These are phyloP conservation scores for Ustilago shanxiensis DNA, from an alignment of 1,284 basidiomycete species.

Conservation along the genomic window DNA sequence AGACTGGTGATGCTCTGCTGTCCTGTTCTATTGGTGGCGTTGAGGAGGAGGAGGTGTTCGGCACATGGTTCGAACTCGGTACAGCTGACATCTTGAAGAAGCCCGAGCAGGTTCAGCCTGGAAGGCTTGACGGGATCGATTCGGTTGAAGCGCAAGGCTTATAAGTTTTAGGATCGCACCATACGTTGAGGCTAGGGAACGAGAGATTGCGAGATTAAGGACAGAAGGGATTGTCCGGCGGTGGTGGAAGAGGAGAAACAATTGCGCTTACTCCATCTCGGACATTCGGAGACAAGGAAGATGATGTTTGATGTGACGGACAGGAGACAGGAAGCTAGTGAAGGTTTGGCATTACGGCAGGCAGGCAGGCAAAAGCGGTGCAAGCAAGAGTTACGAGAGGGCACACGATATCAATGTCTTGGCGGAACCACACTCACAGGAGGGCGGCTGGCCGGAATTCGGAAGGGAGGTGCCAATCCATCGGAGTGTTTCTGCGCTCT, in stretches of 20 bases:
- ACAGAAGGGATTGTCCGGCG: not conserved
- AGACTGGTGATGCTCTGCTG: slow-evolving; percentile 6
- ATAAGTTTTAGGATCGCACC: not conserved
- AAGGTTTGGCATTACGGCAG: slow-evolving; percentile 2
- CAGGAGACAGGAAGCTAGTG: not conserved
- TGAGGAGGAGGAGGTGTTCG: not conserved
- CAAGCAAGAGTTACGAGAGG: slow-evolving; percentile 2
- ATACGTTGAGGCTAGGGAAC: slow-evolving; percentile 8
- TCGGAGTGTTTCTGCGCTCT: not conserved
- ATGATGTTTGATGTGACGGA: not conserved
- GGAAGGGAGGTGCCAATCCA: slow-evolving; percentile 12
- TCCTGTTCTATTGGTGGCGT: slow-evolving; percentile 1
- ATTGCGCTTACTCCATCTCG: not conserved
- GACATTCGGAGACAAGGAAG: not conserved
- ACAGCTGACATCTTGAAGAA: slow-evolving; percentile 8
- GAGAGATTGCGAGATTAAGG: not conserved
- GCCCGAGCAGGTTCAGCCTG: not conserved
- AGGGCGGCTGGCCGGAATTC: slow-evolving; percentile 5
- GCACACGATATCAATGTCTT: slow-evolving; percentile 11
- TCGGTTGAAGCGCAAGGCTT: not conserved
- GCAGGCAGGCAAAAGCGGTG: slow-evolving; percentile 2
- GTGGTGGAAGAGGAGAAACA: not conserved
- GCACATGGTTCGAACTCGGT: not conserved
- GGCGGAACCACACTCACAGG: slow-evolving; percentile 2
- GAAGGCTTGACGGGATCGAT: not conserved